A percentile compares a stretch with the other conserved stretches of the same genome.
phyloP scores from a whole-genome alignment of 2,329 filamentous ascomycete species.

The Cyphellophora attinorum region DNA sequence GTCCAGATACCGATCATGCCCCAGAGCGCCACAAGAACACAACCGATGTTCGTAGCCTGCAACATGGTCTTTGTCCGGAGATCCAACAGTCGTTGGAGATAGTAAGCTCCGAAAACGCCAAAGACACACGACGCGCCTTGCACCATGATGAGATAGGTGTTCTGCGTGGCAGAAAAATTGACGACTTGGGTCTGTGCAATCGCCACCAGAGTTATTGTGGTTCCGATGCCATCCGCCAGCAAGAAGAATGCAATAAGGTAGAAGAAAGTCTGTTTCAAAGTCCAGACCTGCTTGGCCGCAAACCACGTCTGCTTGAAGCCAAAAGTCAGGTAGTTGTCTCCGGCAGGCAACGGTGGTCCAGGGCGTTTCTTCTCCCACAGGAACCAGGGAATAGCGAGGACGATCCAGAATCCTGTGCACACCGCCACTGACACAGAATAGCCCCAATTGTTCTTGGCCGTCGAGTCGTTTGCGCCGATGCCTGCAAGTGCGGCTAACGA shows the following conservation, averaged over 20 bases:
- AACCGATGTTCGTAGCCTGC: conserved; percentile 31
- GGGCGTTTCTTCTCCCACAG: conserved; percentile 31
- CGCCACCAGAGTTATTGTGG: conserved; percentile 27
- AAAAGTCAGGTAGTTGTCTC: conserved; percentile 30
- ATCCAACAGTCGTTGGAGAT: conserved; percentile 31
- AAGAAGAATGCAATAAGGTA: conserved; percentile 34
- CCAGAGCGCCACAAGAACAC: conserved; percentile 31
- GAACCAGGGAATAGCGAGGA: conserved; percentile 35
- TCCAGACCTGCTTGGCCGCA: conserved; percentile 26
- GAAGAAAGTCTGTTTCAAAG: conserved; percentile 31
- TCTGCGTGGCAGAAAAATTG: conserved; percentile 31
- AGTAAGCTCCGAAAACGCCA: conserved; percentile 34
- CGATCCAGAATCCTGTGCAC: conserved; percentile 27
- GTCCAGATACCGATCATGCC: conserved; percentile 34
- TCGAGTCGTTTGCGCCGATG: no score
- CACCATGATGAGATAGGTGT: conserved; percentile 31
- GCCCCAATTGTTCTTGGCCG: conserved; percentile 34
- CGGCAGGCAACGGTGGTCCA: conserved; percentile 29
- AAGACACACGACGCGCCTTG: conserved; percentile 29
- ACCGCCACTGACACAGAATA: conserved; percentile 27
- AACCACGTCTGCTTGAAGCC: conserved; percentile 33
- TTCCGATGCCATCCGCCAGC: conserved; percentile 32
- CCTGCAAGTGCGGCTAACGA: no score
- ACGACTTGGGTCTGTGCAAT: conserved; percentile 33
- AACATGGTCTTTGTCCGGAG: conserved; percentile 34